Base-by-base conservation (phyloP, 2,329 filamentous ascomycete genomes). In the Calonectria leucothoes region DNA sequence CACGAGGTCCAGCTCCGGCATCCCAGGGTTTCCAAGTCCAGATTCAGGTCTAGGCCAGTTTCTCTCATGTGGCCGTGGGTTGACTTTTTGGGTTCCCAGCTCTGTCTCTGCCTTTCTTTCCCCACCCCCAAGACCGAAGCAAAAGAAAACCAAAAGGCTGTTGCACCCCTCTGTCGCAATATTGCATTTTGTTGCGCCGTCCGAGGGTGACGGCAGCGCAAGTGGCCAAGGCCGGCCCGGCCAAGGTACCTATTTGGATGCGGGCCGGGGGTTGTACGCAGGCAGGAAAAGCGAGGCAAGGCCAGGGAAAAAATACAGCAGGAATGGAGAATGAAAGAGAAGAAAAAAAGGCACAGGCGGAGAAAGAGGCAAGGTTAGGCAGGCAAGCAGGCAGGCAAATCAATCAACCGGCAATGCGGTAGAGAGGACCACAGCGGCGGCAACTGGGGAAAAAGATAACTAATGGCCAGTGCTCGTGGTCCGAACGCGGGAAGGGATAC, bases 161-260 rank as follows among this genome's bases (percentile, higher is more conserved):
- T 67, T 23, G 33, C 51, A 25, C 49, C 66, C 63, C 49, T 39
- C 59, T 39, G 64, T 48, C 64, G 52, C 64, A 42, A 63, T 59
- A 27, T 63, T 59, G 33, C 64, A 71, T 59, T 39, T 37, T 59
- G 59, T 64, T 45, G 59, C 59, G 55, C 27, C 55, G 45, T 57
- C 69, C 55, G 48, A 45, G 65, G 70, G 65, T 55, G 37, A 31
- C 59, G 37, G 70, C 31, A 64, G 70, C 51, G 57, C 70, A 63
- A 63, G 45, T 67, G 64, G 45, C 64, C 64, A 67, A 23, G 51
- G n/a, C 65, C 37, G 48, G 57, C 37, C 59, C 59, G 59, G 59
- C 10, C 64, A 25, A 64, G 25, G 25, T 45, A 64, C 35, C 27
- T 64, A 27, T 64, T 64, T 64, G 37, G 37, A 42, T 42, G 59